Percentiles rank a stretch among this genome's conserved stretches.
Conservation (phyloP, 345 rosid genomes). For the Eucalyptus sp. region DNA sequence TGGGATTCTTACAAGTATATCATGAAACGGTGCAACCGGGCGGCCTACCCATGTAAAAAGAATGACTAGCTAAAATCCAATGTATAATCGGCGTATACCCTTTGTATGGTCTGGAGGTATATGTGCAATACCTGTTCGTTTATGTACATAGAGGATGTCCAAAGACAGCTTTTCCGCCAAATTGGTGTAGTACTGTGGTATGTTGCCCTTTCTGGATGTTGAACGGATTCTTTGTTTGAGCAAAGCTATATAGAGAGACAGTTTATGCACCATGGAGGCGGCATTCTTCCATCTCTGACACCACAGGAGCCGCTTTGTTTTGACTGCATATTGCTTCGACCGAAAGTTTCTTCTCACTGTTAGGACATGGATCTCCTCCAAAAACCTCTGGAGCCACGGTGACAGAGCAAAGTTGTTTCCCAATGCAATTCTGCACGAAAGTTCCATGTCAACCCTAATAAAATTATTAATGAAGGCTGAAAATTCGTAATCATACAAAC, state of each 20-base stretch:
- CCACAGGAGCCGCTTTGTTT: background rate
- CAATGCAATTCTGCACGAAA: constrained; percentile 41
- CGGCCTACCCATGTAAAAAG: background rate
- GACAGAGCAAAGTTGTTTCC: constrained; percentile 41
- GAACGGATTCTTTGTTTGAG: background rate
- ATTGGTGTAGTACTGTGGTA: background rate
- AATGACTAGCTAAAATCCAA: background rate
- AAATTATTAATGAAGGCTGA: background rate
- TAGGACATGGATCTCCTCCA: constrained; percentile 61
- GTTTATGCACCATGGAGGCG: background rate
- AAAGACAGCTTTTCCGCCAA: background rate
- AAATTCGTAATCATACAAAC: background rate
- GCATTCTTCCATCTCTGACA: background rate
- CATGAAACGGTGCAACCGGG: background rate
- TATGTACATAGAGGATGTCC: background rate
- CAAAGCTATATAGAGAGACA: background rate
- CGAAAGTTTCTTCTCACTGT: constrained; percentile 36
- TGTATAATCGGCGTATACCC: background rate
- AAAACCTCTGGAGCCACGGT: constrained; percentile 39
- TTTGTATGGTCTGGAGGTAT: background rate
- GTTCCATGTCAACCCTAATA: background rate
- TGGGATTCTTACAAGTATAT: background rate
- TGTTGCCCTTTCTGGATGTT: background rate
- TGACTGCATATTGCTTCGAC: constrained; percentile 49
- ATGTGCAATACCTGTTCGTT: background rate